A percentile compares a stretch with the other conserved stretches of the same genome.
Conservation (phyloP, 495 filamentous ascomycete genomes). For the Aspergillus egyptiacus region DNA sequence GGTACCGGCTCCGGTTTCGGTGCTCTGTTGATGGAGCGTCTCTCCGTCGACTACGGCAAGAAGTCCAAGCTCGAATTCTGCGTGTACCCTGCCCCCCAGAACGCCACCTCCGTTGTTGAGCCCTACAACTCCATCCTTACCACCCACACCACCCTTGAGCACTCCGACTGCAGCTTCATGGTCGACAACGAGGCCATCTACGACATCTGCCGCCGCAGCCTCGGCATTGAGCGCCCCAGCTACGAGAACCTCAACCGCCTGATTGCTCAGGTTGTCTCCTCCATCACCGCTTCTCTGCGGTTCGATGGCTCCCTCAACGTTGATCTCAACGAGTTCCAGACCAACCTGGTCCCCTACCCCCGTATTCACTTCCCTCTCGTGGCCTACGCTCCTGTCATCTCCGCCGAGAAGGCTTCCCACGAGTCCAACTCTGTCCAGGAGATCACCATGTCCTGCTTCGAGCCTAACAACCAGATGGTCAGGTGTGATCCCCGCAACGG, state of each 20-base stretch:
- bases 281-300: conserved; percentile 95
- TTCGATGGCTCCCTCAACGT: conserved; percentile 99
- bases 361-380: conserved; percentile 99
- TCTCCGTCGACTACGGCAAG: conserved; percentile 97
- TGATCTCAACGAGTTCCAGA: conserved; percentile 99
- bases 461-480: conserved; percentile 93
- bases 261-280: conserved; percentile 98
- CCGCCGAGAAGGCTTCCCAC: conserved; percentile 87
- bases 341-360: conserved; percentile 96
- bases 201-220: conserved; percentile 96
- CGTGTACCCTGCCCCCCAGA: conserved; percentile 95
- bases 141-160: conserved; percentile 97
- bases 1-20: conserved; percentile 98
- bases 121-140: conserved; percentile 99
- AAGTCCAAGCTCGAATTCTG: conserved; percentile 99
- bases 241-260: conserved; percentile 98
- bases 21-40: conserved; percentile 93
- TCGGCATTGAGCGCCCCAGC: conserved; percentile 93
- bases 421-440: conserved; percentile 71
- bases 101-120: conserved; percentile 95
- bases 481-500: conserved; percentile 98
- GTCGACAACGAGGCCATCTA: conserved; percentile 99
- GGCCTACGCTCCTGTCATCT: conserved; percentile 91
- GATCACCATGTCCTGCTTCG: conserved; percentile 65
- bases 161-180: conserved; percentile 99